phyloP scores from a whole-genome alignment of 1,284 basidiomycete genomes.

The Ustilago bromivora region DNA sequence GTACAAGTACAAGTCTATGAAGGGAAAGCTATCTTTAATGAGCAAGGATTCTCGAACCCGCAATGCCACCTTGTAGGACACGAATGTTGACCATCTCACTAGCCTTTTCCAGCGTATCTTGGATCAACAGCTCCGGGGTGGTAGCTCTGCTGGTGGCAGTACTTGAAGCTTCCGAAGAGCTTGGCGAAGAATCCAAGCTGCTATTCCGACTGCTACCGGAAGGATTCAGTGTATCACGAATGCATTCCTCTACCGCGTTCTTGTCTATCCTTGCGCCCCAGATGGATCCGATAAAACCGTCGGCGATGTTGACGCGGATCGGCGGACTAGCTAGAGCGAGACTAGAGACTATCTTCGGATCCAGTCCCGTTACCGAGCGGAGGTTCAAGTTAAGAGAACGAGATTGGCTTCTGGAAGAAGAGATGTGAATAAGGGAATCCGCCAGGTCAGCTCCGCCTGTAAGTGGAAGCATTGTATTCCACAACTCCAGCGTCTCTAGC shows the following conservation, averaged over 20 bases:
- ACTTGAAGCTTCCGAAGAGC: constrained; percentile 17
- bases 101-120: constrained; percentile 21
- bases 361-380: constrained; percentile 21
- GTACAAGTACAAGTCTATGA: constrained; percentile 20
- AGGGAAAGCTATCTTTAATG: constrained; percentile 3
- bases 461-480: constrained; percentile 39
- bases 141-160: constrained; percentile 17
- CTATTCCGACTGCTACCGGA: background rate
- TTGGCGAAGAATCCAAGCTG: background rate
- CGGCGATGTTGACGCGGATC: constrained; percentile 38
- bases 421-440: constrained; percentile 20
- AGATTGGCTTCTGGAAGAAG: background rate
- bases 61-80: constrained; percentile 26
- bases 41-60: constrained; percentile 20
- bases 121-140: constrained; percentile 24
- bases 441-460: constrained; percentile 23
- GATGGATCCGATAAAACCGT: constrained; percentile 39
- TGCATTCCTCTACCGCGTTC: constrained; percentile 17
- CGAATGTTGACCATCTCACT: constrained; percentile 24
- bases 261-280: constrained; percentile 39
- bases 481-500: constrained; percentile 31
- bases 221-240: constrained; percentile 19
- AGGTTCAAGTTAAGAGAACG: constrained; percentile 12
- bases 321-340: constrained; percentile 20
- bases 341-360: constrained; percentile 18